Conservation (phyloP, 805 yeast species). For the Vanderwaltozyma tropicalis region DNA sequence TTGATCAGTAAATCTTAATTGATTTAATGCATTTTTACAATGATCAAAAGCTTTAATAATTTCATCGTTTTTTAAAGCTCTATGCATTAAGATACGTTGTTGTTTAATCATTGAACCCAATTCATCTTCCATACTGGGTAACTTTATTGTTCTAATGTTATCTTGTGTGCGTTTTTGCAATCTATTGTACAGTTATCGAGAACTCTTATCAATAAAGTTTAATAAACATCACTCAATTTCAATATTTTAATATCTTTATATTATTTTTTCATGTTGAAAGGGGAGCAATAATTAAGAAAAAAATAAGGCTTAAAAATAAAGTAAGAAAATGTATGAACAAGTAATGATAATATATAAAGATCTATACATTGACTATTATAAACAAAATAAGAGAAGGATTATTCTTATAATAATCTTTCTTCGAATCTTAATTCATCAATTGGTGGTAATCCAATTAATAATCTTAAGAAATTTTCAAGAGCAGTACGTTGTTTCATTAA, state of each 20-base stretch:
- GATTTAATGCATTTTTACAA: slow-evolving; percentile 71
- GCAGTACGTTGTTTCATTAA: slow-evolving; percentile 91
- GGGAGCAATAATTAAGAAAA: no score
- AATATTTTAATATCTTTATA: no score
- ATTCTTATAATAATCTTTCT: slow-evolving; percentile 45
- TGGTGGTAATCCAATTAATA: slow-evolving; percentile 82
- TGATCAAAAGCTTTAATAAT: slow-evolving; percentile 84
- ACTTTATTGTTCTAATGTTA: no score
- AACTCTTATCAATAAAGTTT: no score
- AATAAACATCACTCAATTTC: no score
- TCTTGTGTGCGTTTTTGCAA: no score
- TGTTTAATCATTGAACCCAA: slow-evolving; percentile 39
- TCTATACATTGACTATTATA: no score
- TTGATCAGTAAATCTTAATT: slow-evolving; percentile 61
- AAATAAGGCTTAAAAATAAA: no score
- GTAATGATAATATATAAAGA: no score
- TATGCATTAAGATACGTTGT: slow-evolving; percentile 68
- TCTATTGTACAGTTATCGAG: no score
- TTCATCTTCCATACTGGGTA: not conserved
- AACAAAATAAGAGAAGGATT: not conserved
- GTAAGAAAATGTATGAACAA: no score
- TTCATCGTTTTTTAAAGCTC: slow-evolving; percentile 54
- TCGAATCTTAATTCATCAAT: slow-evolving; percentile 88
- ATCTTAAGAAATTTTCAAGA: slow-evolving; percentile 80
- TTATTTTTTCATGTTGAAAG: no score